These are phyloP conservation scores for Neophaeococcomyces mojaviensis DNA, from an alignment of 2,329 filamentous ascomycete genomes.

Conservation along the genomic window DNA sequence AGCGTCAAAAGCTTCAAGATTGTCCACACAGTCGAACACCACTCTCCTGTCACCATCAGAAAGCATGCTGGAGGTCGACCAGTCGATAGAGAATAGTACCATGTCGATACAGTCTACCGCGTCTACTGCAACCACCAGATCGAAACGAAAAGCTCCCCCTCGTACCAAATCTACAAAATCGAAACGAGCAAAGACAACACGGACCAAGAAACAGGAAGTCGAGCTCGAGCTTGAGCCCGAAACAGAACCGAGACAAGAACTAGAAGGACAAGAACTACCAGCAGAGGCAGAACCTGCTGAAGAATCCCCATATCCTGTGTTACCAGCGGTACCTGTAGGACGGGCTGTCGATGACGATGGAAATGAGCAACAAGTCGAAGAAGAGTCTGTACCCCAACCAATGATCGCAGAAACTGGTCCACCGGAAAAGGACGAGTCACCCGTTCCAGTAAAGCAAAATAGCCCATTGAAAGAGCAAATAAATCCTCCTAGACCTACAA, in stretches of 20 bases:
- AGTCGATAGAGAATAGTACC: slow-evolving; percentile 3
- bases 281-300: not conserved
- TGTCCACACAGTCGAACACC: slow-evolving; percentile 45
- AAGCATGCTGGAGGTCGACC: slow-evolving; percentile 24
- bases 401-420: not conserved
- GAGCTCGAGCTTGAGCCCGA: slow-evolving; percentile 24
- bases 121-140: slow-evolving; percentile 38
- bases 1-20: slow-evolving; percentile 61
- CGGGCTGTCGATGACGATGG: slow-evolving; percentile 1
- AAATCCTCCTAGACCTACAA: slow-evolving; percentile 7
- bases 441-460: slow-evolving; percentile 6
- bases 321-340: not conserved
- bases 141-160: slow-evolving; percentile 36
- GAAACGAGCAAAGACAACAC: slow-evolving; percentile 26
- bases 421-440: slow-evolving; percentile 4
- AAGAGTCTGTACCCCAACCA: not conserved
- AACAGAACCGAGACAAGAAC: slow-evolving; percentile 1
- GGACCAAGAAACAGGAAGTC: slow-evolving; percentile 18
- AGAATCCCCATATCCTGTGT: not conserved
- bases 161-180: slow-evolving; percentile 29
- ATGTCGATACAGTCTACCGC: slow-evolving; percentile 32
- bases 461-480: slow-evolving; percentile 3
- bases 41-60: slow-evolving; percentile 41
- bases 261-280: not conserved
- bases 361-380: slow-evolving; percentile 1